Evolutionary conservation across 306 rosid species (phyloP), one percentile per base, ranked within the genome.

Genomic region (Prunus salicina): DNA sequence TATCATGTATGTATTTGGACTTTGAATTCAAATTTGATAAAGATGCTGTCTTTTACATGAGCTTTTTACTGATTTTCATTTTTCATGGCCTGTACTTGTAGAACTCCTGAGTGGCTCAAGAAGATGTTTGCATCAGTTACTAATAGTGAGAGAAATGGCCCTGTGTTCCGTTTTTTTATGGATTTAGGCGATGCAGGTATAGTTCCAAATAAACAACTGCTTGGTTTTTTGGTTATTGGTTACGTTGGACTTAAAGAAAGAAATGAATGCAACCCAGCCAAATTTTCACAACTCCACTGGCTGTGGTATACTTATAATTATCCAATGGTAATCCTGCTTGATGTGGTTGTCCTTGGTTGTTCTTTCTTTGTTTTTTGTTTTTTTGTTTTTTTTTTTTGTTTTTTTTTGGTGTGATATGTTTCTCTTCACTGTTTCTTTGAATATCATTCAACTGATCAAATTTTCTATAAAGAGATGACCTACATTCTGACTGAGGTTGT

Each of bases 141-240:
- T 41, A 92, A 82, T 87, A 88, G 97, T 68, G 93, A 96, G 86
- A 92, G 96, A 68, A 89, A 96, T 38, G 97, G 96, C 76, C 98
- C 96, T 4, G 93, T 91, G 47, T 96, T 96, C 78, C 97, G 99
- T 12, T 96, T 96, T 77, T 96, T 96, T 85, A 88, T 93, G 84
- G 99, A 96, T 85, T 87, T 92, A 80, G 97, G 99, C 32, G 99
- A 96, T 89, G 99, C 99, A 85, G 98, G 99, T 96, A 83, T 70
- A 81, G 12, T 34, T 66, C 71, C 8, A 2, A 8, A 4, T 43
- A 20, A 62, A 19, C 22, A 47, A 14, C 14, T 15, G 57, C 13
- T 47, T 47, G 2, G 12, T 47, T 55, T 12, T 19, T 15, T 24
- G 38, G 52, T 14, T 56, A 38, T 34, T 12, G n/a, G 25, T 56